Conservation (phyloP, 768 basidiomycete genomes). For the Suillus clintonianus region DNA sequence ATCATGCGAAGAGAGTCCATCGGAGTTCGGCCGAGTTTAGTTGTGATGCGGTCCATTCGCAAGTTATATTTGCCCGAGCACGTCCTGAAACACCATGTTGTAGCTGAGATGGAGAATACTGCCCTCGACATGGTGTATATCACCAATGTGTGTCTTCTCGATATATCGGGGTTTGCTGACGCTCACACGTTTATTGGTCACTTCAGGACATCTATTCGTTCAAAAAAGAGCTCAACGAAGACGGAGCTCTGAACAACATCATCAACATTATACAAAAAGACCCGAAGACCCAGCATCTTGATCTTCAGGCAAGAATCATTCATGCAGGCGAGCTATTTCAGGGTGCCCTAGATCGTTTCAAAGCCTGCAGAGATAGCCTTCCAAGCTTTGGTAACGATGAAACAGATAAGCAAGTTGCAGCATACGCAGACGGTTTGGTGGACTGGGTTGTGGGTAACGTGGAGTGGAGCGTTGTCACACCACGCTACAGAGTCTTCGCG, state of each 20-base stretch:
- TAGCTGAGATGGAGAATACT: slow-evolving; percentile 26
- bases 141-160: slow-evolving; percentile 14
- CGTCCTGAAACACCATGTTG: slow-evolving; percentile 18
- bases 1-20: slow-evolving; percentile 29
- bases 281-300: slow-evolving; percentile 8
- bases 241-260: slow-evolving; percentile 22
- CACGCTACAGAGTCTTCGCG: slow-evolving; percentile 8
- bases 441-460: slow-evolving; percentile 22
- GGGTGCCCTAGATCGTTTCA: slow-evolving; percentile 10
- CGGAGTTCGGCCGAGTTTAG: slow-evolving; percentile 16
- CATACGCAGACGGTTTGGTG: slow-evolving; percentile 19
- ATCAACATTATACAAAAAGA: slow-evolving; percentile 21
- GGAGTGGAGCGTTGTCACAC: slow-evolving; percentile 15
- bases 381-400: slow-evolving; percentile 16
- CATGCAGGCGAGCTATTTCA: slow-evolving; percentile 15
- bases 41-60: slow-evolving; percentile 20
- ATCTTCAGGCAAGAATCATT: slow-evolving; percentile 20
- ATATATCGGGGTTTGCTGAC: not conserved
- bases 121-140: slow-evolving; percentile 17
- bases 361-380: slow-evolving; percentile 12
- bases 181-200: not conserved
- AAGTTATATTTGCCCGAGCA: slow-evolving; percentile 25
- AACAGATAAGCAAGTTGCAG: slow-evolving; percentile 8
- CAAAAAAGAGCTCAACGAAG: slow-evolving; percentile 23
- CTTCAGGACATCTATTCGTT: slow-evolving; percentile 27